These are phyloP conservation scores for Oryza meyeriana DNA, from an alignment of 176 grass and related monocot species.

Conservation along the genomic window DNA sequence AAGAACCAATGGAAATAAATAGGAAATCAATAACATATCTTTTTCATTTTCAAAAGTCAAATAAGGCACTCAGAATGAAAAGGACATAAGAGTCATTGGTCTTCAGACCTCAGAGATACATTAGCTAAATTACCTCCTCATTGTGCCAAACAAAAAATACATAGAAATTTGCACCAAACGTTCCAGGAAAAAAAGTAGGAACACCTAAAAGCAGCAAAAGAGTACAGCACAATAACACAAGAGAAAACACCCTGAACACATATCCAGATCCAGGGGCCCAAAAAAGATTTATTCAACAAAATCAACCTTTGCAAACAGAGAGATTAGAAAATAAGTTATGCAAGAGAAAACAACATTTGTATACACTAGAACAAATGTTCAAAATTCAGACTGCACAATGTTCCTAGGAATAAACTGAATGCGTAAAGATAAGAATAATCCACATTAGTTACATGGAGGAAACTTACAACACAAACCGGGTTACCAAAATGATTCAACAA, in stretches of 20 bases:
- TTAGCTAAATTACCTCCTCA: conserved; percentile 38
- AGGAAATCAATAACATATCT: too few species aligned
- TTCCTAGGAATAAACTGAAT: neutral
- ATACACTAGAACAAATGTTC: neutral
- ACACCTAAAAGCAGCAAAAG: neutral
- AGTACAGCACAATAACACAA: neutral
- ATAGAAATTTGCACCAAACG: neutral
- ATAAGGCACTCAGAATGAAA: conserved; percentile 39
- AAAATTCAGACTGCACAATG: neutral
- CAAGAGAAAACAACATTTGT: neutral
- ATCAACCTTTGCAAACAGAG: neutral
- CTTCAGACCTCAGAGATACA: conserved; percentile 33
- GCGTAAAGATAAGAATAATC: neutral
- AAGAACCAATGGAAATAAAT: neutral
- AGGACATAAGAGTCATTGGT: conserved; percentile 30
- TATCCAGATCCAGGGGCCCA: neutral
- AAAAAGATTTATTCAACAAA: neutral
- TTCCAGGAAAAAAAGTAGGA: neutral
- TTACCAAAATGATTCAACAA: neutral
- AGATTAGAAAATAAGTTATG: neutral
- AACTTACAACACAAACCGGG: neutral
- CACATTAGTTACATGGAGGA: neutral
- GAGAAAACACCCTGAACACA: neutral
- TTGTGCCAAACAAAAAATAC: conserved; percentile 5
- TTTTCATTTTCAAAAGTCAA: neutral